These are phyloP conservation scores for Neostapfia colusana DNA, from an alignment of 176 grass and related monocot genomes.

Conservation along the genomic window DNA sequence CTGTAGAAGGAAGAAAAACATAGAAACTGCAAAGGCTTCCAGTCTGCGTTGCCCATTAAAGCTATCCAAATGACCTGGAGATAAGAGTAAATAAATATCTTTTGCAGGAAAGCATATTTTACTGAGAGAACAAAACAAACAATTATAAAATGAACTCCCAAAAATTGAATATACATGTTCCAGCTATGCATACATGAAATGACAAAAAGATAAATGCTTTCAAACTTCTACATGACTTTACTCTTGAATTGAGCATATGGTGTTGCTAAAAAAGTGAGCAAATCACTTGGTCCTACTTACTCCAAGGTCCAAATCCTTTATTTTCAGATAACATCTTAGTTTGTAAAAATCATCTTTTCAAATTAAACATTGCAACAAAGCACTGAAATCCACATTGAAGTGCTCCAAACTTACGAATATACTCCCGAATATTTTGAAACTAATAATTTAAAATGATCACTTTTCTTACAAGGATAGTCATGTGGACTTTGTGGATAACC, in stretches of 20 bases:
- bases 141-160: neutral
- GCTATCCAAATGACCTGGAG: conserved; percentile 80
- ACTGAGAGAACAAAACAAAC: conserved; percentile 4
- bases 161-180: conserved; percentile 7
- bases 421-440: neutral
- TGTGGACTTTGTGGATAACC: neutral
- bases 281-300: neutral
- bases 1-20: conserved; percentile 93
- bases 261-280: neutral
- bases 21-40: conserved; percentile 95
- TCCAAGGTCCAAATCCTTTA: neutral
- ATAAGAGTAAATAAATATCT: conserved; percentile 37
- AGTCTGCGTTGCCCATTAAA: conserved; percentile 64
- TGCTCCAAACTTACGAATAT: neutral
- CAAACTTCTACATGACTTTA: neutral
- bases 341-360: neutral
- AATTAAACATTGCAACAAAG: conserved; percentile 11
- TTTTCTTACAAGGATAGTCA: conserved; percentile 13
- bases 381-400: neutral
- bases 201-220: neutral
- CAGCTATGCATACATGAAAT: neutral
- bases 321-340: neutral
- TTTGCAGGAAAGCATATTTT: conserved; percentile 11
- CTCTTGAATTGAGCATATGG: conserved; percentile 1
- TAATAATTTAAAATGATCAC: neutral